Base-by-base conservation (phyloP, 2,329 filamentous ascomycete species). In the Fusarium keratoplasticum region DNA sequence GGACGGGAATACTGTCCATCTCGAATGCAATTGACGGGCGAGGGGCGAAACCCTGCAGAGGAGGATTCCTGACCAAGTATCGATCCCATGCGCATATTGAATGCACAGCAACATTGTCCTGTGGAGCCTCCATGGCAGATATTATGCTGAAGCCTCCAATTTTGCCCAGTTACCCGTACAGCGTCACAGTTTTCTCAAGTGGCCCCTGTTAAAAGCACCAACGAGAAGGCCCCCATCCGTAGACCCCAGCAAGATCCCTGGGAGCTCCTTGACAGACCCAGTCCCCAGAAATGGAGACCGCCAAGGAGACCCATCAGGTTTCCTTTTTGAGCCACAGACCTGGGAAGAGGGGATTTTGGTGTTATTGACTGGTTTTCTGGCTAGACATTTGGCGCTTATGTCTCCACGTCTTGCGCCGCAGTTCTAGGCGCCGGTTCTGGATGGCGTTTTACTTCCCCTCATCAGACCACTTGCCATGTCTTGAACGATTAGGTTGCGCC, bases 391-490 rank as follows among this genome's bases (percentile, higher is more conserved):
- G 66, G 44, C 52, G 61, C 52, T 64, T 59, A 38, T 64, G 60
- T 38, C 25, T 42, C 60, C 64, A 54, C 44, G 58, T 40, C 44
- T 36, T 60, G 52, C 40, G 64, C 42, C 18, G 42, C 40, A 50
- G 44, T 44, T 25, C 42, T 31, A 66, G 69, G 22, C 58, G 42
- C 57, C 66, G 44, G 55, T 47, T 16, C 13, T 66, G 60, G 64
- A 76, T 72, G 69, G 69, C 66, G 71, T 68, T 47, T 76, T 71
- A 36, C 61, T 69, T 69, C 27, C 59, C 66, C 60, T 69, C 69
- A 35, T 77, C 75, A 76, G 72, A 72, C 67, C 75, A 78, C 67
- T 63, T 69, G 55, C 47, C 55, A 59, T 54, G 52, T n/a, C 20
- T 59, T 54, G 18, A 8, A 54, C 58, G 35, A 50, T 29, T 60